phyloP scores from a whole-genome alignment of 2,329 filamentous ascomycete genomes.

The Verticillium dahliae region DNA sequence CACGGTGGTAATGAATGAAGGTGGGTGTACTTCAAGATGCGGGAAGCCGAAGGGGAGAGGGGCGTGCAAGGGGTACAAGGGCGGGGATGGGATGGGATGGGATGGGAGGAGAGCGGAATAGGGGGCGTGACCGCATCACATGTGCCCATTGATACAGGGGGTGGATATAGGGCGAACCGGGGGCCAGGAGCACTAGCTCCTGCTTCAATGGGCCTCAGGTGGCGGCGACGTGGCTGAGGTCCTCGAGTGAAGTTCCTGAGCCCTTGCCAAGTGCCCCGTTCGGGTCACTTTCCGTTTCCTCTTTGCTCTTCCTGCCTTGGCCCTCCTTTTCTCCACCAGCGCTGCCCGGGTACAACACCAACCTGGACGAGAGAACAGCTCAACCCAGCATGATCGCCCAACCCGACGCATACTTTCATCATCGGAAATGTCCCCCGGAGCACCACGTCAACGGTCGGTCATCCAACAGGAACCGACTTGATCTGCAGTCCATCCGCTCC shows the following conservation, averaged over 20 bases:
- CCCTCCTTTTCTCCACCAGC: background rate
- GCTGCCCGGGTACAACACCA: too few relatives aligned
- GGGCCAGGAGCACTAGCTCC: background rate
- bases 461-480: too few relatives aligned
- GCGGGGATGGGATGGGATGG: background rate
- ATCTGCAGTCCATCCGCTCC: too few relatives aligned
- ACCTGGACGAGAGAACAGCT: background rate
- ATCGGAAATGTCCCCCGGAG: background rate
- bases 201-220: background rate
- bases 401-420: background rate
- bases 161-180: background rate
- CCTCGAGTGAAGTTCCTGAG: background rate
- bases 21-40: background rate
- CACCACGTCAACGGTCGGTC: background rate
- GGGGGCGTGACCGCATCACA: background rate
- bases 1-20: background rate
- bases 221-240: background rate
- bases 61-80: too few relatives aligned
- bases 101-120: background rate
- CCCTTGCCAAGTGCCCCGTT: background rate
- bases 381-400: background rate
- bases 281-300: background rate
- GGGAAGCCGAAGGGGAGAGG: background rate
- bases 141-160: background rate
- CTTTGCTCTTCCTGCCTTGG: background rate